Evolutionary conservation across 176 grass and related monocot species (phyloP).

Genomic region (Juncus effusus): DNA sequence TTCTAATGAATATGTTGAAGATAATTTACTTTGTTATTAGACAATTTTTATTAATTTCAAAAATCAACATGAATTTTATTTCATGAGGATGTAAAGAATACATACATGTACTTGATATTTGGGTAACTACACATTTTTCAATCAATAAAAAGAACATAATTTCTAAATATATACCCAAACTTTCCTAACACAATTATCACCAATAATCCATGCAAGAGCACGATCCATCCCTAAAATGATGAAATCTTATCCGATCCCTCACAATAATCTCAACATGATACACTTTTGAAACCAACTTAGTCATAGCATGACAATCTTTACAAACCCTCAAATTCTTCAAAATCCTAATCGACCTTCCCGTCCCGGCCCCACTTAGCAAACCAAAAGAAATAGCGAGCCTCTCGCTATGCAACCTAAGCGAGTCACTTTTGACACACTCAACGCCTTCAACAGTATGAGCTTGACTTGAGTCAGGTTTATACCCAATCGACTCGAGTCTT

Average conservation of each 20-base stretch:
- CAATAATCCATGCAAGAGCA: conserved; percentile 91
- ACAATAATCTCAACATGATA: conserved; percentile 72
- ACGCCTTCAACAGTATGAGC: conserved; percentile 44
- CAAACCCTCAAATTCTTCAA: conserved; percentile 90
- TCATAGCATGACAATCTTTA: conserved; percentile 80
- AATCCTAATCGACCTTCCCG: conserved; percentile 55
- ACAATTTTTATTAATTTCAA: too few species aligned
- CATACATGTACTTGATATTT: too few species aligned
- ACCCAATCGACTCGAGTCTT: conserved; percentile 43
- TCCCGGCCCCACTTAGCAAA: conserved; percentile 31
- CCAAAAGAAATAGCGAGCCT: conserved; percentile 78
- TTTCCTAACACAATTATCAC: conserved; percentile 35
- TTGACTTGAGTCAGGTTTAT: conserved; percentile 62
- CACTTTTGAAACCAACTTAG: conserved; percentile 59
- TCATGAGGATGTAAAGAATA: too few species aligned
- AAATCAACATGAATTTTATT: too few species aligned
- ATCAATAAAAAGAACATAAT: too few species aligned
- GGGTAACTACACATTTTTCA: too few species aligned
- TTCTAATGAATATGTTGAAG: too few species aligned
- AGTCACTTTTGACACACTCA: conserved; percentile 34
- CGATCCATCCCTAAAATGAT: conserved; percentile 72
- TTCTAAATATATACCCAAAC: too few species aligned
- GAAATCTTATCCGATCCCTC: conserved; percentile 77
- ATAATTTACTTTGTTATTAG: too few species aligned
- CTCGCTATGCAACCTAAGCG: conserved; percentile 68